Base-by-base conservation (phyloP, 345 rosid genomes). In the Salix suchowensis region DNA sequence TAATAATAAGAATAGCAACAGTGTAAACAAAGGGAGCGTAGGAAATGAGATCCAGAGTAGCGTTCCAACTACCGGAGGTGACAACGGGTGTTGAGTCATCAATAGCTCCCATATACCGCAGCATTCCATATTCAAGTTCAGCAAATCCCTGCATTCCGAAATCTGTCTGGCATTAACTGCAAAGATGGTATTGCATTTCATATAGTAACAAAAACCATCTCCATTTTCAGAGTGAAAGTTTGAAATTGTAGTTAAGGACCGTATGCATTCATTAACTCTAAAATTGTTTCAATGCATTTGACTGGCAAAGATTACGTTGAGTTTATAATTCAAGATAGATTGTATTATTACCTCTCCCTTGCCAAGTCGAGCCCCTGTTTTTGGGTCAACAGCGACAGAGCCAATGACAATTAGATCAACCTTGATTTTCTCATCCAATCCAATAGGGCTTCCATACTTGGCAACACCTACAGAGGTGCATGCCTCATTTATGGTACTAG, bases 101-200 rank as follows among this genome's bases (percentile, higher is more conserved):
- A 75, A 92, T 89, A 36, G 95, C 98, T 74, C 96, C 96, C 98
- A 94, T 89, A 72, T 91, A 91, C 34, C 89, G 87, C 85, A 94
- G 78, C 92, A 94, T 92, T 79, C 98, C 97, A 87, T 90, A 91
- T 78, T 94, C 97, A n/a, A 94, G 96, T 69, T 94, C 96, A 6
- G 98, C 98, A 82, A 94, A 94, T 60, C 98, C 98, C 96, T 93
- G 84, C 82, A 82, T 34, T 78, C 70, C 79, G 79, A 68, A 39
- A 46, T 46, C 50, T 40, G 62, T 67, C 69, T 58, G 65, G 62
- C 64, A 24, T 42, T 61, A 62, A 65, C 50, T 28, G 13, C 9
- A 73, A 65, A 60, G 42, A 40, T 15, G 24, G 37, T 39, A 65
- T 15, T 66, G 23, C 48, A 46, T 8, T 60, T 62, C 1, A 46